Evolutionary conservation across 306 rosid genomes (phyloP).

Genomic region (Cicer yamashitae): DNA sequence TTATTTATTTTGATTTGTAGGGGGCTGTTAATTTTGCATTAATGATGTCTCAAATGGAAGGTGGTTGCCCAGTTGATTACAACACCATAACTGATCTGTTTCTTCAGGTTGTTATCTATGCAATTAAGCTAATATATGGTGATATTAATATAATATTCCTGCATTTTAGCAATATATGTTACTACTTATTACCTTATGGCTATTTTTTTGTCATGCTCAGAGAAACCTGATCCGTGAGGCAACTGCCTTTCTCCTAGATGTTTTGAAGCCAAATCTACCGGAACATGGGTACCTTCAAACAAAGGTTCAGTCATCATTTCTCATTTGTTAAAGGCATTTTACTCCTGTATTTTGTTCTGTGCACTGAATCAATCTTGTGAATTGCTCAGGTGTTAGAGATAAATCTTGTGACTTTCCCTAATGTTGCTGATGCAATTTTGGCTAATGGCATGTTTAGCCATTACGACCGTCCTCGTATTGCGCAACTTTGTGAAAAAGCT

Average conservation of each 20-base stretch:
- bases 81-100: slow-evolving; percentile 98
- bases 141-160: slow-evolving; percentile 30
- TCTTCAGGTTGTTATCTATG: slow-evolving; percentile 75
- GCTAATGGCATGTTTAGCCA: slow-evolving; percentile 99
- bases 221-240: slow-evolving; percentile 99
- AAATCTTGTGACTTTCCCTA: slow-evolving; percentile 95
- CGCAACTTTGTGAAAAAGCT: slow-evolving; percentile 96
- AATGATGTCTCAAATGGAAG: slow-evolving; percentile 99
- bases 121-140: slow-evolving; percentile 27
- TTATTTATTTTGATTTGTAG: slow-evolving; percentile 53
- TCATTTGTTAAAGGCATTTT: slow-evolving; percentile 33
- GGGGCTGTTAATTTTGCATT: slow-evolving; percentile 99
- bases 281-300: slow-evolving; percentile 94
- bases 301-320: slow-evolving; percentile 59
- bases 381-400: slow-evolving; percentile 84
- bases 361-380: slow-evolving; percentile 42
- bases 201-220: slow-evolving; percentile 50
- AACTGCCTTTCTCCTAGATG: slow-evolving; percentile 93
- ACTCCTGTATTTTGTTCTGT: slow-evolving; percentile 16
- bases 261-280: slow-evolving; percentile 94
- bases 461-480: slow-evolving; percentile 96
- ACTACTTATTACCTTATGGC: slow-evolving; percentile 35
- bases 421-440: slow-evolving; percentile 97
- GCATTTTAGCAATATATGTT: slow-evolving; percentile 32
- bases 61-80: slow-evolving; percentile 98